Percentiles rank a stretch among this genome's conserved stretches.
Conservation (phyloP, 177 flowering plant species). For the Vitis hybrid region DNA sequence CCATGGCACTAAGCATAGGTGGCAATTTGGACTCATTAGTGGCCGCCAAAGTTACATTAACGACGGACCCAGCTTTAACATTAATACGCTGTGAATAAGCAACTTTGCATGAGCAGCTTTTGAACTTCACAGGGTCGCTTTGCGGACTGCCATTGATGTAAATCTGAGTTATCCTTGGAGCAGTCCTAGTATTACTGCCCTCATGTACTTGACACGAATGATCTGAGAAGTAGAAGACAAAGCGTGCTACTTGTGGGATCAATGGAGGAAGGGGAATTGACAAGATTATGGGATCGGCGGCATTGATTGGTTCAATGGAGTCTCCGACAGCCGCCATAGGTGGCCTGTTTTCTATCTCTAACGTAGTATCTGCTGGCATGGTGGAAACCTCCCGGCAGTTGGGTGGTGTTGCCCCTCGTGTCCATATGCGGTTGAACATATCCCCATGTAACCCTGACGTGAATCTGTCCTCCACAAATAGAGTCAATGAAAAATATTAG, state of each 20-base stretch:
- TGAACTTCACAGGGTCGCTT: neutral
- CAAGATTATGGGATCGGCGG: neutral
- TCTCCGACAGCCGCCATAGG: neutral
- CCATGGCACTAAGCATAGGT: neutral
- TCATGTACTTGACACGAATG: too few relatives aligned
- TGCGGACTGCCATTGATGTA: neutral
- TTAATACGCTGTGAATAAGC: neutral
- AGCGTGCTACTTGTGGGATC: neutral
- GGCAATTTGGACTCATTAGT: neutral
- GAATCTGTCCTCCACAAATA: too few relatives aligned
- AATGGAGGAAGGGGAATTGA: neutral
- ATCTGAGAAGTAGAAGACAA: neutral
- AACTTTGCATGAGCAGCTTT: neutral
- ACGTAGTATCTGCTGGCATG: too few relatives aligned
- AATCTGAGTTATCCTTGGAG: neutral
- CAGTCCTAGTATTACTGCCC: too few relatives aligned
- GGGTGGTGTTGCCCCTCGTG: too few relatives aligned
- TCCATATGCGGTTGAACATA: too few relatives aligned
- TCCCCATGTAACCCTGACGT: too few relatives aligned
- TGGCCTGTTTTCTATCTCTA: too few relatives aligned
- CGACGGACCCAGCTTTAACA: neutral
- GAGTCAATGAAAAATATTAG: too few relatives aligned
- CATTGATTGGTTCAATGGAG: neutral
- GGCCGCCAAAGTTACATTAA: neutral
- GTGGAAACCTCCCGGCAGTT: too few relatives aligned